Base-by-base conservation (phyloP, 2,329 filamentous ascomycete species). In the Lecanicillium sp. region DNA sequence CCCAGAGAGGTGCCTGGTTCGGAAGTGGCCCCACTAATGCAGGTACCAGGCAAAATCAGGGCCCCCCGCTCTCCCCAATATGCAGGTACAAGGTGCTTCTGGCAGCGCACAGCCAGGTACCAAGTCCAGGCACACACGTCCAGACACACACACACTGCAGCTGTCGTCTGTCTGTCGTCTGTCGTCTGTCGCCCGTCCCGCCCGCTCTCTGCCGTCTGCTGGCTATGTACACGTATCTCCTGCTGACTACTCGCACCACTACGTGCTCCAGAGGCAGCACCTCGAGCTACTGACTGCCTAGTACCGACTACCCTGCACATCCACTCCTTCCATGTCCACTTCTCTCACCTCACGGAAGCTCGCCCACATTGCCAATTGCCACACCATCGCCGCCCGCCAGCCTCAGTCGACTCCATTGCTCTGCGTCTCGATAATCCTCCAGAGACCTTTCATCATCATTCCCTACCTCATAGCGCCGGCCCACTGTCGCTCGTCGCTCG, bases 21-120 rank as follows among this genome's bases (percentile, higher is more conserved):
- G 24, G 23, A 38, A 19, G 17, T 35, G 5, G 17, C 24, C 26
- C 43, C 43, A 46, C 44, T 30, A 11, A 46, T 39, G 44, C 44
- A 46, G 44, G 44, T 46, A 46, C 44, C 36, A 39, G 29, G 15
- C 26, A 24, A 39, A 46, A 46, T 32, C 21, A 32, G 20, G 26
- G 30, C n/a, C n/a, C n/a, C n/a, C n/a, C n/a, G n/a, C n/a, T n/a
- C n/a, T n/a, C n/a, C 20, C 9, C 11, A 20, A 39, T 39, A 32
- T 46, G 44, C 44, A 46, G 44, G 44, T 46, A 46, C 44, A n/a
- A n/a, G n/a, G n/a, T n/a, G n/a, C n/a, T n/a, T n/a, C n/a, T n/a
- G 23, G 26, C 6, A 11, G 15, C 38, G 9, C 15, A 15, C 33
- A 14, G 17, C 43, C 37, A 39, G 44, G 35, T 26, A 32, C 33